Conservation (phyloP, 805 yeast genomes). For the Zygotorulaspora chibaensis region DNA sequence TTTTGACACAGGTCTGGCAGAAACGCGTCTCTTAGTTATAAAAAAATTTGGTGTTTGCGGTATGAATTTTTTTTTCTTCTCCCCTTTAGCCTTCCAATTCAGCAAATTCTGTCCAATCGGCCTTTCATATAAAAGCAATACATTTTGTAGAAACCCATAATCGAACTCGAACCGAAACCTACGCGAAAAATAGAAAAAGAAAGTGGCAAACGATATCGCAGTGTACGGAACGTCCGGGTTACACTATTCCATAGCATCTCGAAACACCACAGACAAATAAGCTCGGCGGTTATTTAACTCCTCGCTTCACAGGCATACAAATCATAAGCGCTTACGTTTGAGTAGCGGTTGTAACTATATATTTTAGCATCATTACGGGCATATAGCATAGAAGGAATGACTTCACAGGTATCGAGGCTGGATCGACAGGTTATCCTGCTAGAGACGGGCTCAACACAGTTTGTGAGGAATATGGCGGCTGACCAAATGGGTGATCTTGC, state of each 20-base stretch:
- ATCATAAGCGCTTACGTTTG: background rate
- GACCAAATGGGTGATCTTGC: slow-evolving; percentile 94
- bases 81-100: slow-evolving; percentile 3
- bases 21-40: background rate
- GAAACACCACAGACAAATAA: slow-evolving; percentile 1
- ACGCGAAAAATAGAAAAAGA: slow-evolving; percentile 1
- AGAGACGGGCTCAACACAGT: slow-evolving; percentile 93
- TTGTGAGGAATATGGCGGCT: slow-evolving; percentile 93
- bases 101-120: slow-evolving; percentile 1
- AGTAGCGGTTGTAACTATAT: background rate
- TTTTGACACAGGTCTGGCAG: background rate
- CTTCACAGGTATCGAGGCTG: slow-evolving; percentile 39
- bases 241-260: background rate
- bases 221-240: slow-evolving; percentile 3
- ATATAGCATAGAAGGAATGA: slow-evolving; percentile 19
- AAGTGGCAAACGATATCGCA: background rate
- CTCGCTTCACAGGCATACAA: slow-evolving; percentile 1
- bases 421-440: slow-evolving; percentile 47
- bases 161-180: slow-evolving; percentile 2
- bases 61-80: slow-evolving; percentile 4
- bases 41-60: background rate
- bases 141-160: slow-evolving; percentile 12
- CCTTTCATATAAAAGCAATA: slow-evolving; percentile 18
- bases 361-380: background rate
- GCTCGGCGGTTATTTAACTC: slow-evolving; percentile 14